These are phyloP conservation scores for Aspergillus candidus DNA, from an alignment of 2,329 filamentous ascomycete species.

Conservation along the genomic window DNA sequence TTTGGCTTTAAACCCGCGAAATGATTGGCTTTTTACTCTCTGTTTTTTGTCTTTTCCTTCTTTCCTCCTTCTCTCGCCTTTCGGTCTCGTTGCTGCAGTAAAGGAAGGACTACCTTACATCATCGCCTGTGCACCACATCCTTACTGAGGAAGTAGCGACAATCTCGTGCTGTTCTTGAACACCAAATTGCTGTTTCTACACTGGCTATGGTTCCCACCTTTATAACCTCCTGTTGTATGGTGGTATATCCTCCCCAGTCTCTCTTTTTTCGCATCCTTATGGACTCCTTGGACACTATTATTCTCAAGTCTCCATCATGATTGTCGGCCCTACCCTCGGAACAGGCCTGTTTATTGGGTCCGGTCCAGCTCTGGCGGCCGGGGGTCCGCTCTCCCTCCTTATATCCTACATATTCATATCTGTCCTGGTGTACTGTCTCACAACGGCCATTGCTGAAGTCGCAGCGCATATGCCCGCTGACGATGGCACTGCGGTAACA, in stretches of 20 bases:
- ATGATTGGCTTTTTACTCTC: background rate
- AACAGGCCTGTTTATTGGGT: constrained; percentile 51
- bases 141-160: background rate
- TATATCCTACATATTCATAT: constrained; percentile 47
- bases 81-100: background rate
- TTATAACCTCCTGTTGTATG: too few relatives aligned
- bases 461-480: constrained; percentile 32
- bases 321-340: constrained; percentile 53
- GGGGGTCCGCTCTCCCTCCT: constrained; percentile 49
- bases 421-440: constrained; percentile 42
- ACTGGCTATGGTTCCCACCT: background rate
- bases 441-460: constrained; percentile 41
- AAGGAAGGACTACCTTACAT: background rate
- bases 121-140: background rate
- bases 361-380: constrained; percentile 47
- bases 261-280: constrained; percentile 1
- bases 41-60: background rate
- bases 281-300: constrained; percentile 22
- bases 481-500: constrained; percentile 35
- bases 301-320: constrained; percentile 41
- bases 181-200: background rate
- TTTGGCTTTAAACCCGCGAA: background rate
- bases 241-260: background rate
- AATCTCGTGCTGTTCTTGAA: background rate
- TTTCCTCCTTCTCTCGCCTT: background rate